These are phyloP conservation scores for Cymbopogon citratus DNA, from an alignment of 176 grass and related monocot species.

Conservation along the genomic window DNA sequence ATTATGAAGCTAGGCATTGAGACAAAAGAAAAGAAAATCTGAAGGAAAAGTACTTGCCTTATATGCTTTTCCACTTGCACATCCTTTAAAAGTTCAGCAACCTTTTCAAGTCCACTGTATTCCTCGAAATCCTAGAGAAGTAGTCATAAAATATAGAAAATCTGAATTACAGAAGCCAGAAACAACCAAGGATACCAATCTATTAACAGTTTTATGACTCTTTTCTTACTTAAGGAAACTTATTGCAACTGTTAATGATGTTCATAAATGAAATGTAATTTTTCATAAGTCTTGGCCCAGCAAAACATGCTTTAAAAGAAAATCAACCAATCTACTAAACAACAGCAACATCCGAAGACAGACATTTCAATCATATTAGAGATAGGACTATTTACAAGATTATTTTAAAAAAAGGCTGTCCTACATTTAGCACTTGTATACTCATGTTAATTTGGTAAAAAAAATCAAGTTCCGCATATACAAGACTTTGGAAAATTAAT, in stretches of 20 bases:
- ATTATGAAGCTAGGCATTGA: background rate
- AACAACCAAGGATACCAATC: background rate
- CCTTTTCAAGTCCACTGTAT: constrained; percentile 79
- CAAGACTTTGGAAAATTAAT: background rate
- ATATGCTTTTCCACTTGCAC: constrained; percentile 77
- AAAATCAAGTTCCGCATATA: background rate
- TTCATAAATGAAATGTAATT: too few relatives aligned
- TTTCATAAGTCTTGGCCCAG: background rate
- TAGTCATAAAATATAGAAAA: background rate
- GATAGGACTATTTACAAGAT: background rate
- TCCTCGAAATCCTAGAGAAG: constrained; percentile 74
- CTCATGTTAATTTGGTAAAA: constrained; percentile 11
- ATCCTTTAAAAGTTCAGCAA: constrained; percentile 90
- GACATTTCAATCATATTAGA: constrained; percentile 11
- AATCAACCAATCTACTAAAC: background rate
- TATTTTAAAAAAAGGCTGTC: constrained; percentile 14
- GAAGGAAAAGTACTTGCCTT: constrained; percentile 47
- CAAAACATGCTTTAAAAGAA: constrained; percentile 16
- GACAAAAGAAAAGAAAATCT: background rate
- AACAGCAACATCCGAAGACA: background rate
- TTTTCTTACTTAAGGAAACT: too few relatives aligned
- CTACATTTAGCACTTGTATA: constrained; percentile 6
- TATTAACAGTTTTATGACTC: background rate
- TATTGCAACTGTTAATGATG: too few relatives aligned
- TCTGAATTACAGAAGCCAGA: background rate